Evolutionary conservation across 2,329 filamentous ascomycete species (phyloP).

Genomic region (Orbilia oligospora): DNA sequence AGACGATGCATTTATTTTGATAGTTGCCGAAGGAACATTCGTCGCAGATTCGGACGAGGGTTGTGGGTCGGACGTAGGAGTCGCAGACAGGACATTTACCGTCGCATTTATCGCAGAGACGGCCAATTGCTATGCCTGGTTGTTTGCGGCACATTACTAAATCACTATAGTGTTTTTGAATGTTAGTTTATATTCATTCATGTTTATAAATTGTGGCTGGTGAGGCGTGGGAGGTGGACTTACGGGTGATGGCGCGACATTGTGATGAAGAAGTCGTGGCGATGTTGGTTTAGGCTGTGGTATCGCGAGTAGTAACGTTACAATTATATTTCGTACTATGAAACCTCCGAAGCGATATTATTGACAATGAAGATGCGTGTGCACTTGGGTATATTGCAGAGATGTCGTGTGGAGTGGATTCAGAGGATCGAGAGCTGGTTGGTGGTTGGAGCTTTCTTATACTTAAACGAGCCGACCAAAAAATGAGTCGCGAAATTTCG

Average conservation of each 20-base stretch:
- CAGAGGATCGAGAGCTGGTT: neutral
- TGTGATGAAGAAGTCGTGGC: conserved; percentile 63
- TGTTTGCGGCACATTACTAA: conserved; percentile 75
- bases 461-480: conserved; percentile 19
- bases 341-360: neutral
- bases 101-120: conserved; percentile 99
- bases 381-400: neutral
- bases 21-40: conserved; percentile 99
- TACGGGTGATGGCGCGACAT: conserved; percentile 97
- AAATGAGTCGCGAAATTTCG: conserved; percentile 55
- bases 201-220: neutral
- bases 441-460: conserved; percentile 36
- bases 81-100: conserved; percentile 99
- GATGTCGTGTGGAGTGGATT: conserved; percentile 8
- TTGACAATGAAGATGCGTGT: neutral
- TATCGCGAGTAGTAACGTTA: neutral
- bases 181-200: conserved; percentile 6
- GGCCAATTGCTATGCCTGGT: conserved; percentile 95
- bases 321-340: neutral
- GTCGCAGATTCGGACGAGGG: conserved; percentile 97
- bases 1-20: conserved; percentile 99
- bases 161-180: conserved; percentile 23
- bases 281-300: neutral
- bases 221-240: conserved; percentile 66
- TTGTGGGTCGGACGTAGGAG: conserved; percentile 97